Conservation (phyloP, 805 yeast species). For the Blastobotrys terrestris region DNA sequence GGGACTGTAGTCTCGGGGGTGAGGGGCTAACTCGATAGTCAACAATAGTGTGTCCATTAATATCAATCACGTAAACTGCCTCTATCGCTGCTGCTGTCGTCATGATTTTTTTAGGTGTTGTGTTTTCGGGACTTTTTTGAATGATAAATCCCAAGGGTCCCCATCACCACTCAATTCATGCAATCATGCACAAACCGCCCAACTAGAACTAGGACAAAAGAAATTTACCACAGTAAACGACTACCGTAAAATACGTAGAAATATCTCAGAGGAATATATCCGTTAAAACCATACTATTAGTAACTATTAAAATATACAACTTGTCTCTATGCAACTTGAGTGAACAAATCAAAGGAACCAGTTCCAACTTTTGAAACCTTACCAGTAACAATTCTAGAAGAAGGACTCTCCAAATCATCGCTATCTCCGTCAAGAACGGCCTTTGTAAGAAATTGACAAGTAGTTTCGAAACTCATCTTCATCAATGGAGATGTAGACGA, state of each 20-base stretch:
- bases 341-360: conserved; percentile 78
- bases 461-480: conserved; percentile 99
- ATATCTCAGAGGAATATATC: too few species aligned
- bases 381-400: conserved; percentile 90
- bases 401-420: conserved; percentile 85
- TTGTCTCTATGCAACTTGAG: conserved; percentile 12
- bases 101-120: background rate
- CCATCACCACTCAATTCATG: background rate
- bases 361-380: conserved; percentile 89
- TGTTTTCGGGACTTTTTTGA: background rate
- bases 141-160: background rate
- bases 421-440: conserved; percentile 89
- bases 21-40: conserved; percentile 33
- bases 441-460: conserved; percentile 93
- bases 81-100: conserved; percentile 23
- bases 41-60: conserved; percentile 36
- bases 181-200: too few species aligned
- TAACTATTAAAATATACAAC: background rate
- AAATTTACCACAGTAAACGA: too few species aligned
- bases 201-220: too few species aligned
- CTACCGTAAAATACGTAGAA: too few species aligned
- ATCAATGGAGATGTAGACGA: conserved; percentile 90
- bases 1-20: conserved; percentile 30
- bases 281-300: background rate
- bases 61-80: conserved; percentile 38